A percentile compares a stretch with the other conserved stretches of the same genome.
These are phyloP conservation scores for Puccinia novopanici DNA, from an alignment of 1,284 basidiomycete genomes.

Conservation along the genomic window DNA sequence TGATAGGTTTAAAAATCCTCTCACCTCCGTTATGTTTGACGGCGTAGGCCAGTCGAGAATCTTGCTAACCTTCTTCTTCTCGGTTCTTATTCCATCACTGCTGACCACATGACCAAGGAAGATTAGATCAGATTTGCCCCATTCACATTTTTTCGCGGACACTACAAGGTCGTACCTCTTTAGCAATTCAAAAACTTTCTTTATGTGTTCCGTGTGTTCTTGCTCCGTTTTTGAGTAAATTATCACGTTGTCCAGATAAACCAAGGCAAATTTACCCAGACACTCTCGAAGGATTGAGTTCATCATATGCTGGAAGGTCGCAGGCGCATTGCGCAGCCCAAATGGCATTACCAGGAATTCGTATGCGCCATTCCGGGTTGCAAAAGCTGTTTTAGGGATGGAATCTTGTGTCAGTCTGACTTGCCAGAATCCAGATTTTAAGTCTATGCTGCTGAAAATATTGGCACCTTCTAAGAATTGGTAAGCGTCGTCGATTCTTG, in stretches of 20 bases:
- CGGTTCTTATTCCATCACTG: background rate
- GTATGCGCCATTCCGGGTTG: background rate
- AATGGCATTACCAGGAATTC: constrained; percentile 6
- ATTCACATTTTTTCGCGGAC: background rate
- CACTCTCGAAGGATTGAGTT: background rate
- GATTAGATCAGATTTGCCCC: background rate
- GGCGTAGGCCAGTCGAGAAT: constrained; percentile 8
- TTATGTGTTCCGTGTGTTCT: background rate
- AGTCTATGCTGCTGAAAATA: background rate
- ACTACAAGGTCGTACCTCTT: background rate
- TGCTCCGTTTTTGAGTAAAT: background rate
- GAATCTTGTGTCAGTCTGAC: background rate
- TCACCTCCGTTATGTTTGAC: constrained; percentile 22
- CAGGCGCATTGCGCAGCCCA: too few species aligned
- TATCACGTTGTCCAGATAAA: constrained; percentile 18
- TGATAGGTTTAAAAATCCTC: constrained; percentile 20
- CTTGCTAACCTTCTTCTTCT: background rate
- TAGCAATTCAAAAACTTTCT: constrained; percentile 1
- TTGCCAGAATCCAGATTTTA: background rate
- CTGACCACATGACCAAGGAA: background rate
- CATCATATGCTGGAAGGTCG: background rate
- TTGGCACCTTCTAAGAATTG: constrained; percentile 4
- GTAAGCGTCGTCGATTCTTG: background rate
- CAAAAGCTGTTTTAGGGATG: constrained; percentile 3
- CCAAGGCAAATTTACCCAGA: background rate